Conservation (phyloP, 176 grass and related monocot genomes). For the Pharus latifolius region DNA sequence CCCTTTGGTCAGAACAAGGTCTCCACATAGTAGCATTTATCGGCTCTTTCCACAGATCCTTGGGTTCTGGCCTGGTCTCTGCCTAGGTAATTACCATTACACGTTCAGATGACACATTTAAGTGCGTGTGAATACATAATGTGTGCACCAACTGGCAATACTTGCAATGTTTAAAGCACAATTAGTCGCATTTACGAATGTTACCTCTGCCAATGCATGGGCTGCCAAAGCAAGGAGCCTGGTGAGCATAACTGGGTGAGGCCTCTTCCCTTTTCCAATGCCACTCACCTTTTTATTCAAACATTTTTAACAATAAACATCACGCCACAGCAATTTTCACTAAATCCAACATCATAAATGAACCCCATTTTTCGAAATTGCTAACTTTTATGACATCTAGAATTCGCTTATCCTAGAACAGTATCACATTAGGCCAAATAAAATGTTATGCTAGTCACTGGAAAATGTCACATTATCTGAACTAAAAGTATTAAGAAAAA, state of each 20-base stretch:
- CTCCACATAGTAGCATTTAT: slow-evolving; percentile 72
- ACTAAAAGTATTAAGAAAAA: no score
- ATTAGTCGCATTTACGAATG: background rate
- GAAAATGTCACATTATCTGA: no score
- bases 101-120: background rate
- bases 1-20: slow-evolving; percentile 64
- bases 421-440: background rate
- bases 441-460: background rate
- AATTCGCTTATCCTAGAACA: background rate
- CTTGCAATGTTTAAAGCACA: background rate
- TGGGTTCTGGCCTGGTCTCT: slow-evolving; percentile 65
- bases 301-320: slow-evolving; percentile 6
- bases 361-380: background rate
- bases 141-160: background rate
- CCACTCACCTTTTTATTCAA: slow-evolving; percentile 30
- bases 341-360: background rate
- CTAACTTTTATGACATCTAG: background rate
- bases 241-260: slow-evolving; percentile 62
- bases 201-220: slow-evolving; percentile 92
- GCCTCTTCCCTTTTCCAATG: slow-evolving; percentile 22
- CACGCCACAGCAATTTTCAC: background rate
- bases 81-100: slow-evolving; percentile 55
- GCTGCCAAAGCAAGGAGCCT: slow-evolving; percentile 61
- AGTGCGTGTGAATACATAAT: background rate
- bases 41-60: slow-evolving; percentile 76